These are phyloP conservation scores for Sporisorium scitamineum DNA, from an alignment of 1,284 basidiomycete genomes.

Conservation along the genomic window DNA sequence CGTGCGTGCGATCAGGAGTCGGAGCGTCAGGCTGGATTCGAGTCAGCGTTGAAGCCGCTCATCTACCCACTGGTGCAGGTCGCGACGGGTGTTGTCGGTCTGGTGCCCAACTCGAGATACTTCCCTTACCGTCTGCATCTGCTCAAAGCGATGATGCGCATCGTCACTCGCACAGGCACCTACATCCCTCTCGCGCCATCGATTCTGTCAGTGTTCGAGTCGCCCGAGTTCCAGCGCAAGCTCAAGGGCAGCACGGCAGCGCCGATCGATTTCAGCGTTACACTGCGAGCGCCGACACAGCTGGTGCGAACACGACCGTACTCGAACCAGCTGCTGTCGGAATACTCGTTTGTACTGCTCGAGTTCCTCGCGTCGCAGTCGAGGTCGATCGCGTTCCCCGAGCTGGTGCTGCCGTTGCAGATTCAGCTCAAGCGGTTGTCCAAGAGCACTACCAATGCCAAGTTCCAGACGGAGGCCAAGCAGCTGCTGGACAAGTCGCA, in stretches of 20 bases:
- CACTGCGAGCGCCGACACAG: slow-evolving; percentile 86
- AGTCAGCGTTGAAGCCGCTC: slow-evolving; percentile 85
- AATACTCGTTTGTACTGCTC: slow-evolving; percentile 81
- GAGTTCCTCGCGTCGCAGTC: slow-evolving; percentile 77
- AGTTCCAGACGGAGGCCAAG: slow-evolving; percentile 52
- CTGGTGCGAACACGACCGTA: slow-evolving; percentile 91
- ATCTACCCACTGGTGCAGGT: slow-evolving; percentile 97
- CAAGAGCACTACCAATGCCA: slow-evolving; percentile 56
- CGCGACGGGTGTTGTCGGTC: slow-evolving; percentile 89
- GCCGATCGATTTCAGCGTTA: slow-evolving; percentile 87
- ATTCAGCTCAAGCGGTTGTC: slow-evolving; percentile 70
- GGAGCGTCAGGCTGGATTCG: slow-evolving; percentile 64
- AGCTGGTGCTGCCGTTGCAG: slow-evolving; percentile 87
- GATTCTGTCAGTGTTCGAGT: slow-evolving; percentile 86
- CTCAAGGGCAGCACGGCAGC: slow-evolving; percentile 88
- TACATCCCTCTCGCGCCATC: slow-evolving; percentile 90
- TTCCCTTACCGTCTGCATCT: slow-evolving; percentile 84
- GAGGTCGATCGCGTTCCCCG: slow-evolving; percentile 83
- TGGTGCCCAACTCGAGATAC: slow-evolving; percentile 83
- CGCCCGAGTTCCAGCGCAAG: slow-evolving; percentile 80
- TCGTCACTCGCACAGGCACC: slow-evolving; percentile 81
- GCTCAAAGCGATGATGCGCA: slow-evolving; percentile 78
- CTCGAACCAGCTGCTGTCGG: slow-evolving; percentile 84
- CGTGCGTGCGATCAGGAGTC: slow-evolving; percentile 56
- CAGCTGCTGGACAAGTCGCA: slow-evolving; percentile 63